These are phyloP conservation scores for Abrus pulchellus DNA, from an alignment of 306 rosid genomes.

Conservation along the genomic window DNA sequence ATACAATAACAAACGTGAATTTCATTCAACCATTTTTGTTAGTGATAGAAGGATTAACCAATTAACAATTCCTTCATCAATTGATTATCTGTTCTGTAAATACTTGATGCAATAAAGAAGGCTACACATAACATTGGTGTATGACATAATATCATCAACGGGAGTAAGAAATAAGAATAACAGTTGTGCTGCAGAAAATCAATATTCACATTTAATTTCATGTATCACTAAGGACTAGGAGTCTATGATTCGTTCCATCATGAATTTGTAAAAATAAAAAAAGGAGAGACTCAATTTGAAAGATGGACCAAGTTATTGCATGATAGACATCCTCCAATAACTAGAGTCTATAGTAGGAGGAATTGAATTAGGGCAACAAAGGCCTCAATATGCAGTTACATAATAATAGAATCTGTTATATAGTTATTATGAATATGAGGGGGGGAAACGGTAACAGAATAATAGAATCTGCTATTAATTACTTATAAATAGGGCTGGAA, in stretches of 20 bases:
- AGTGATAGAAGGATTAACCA: slow-evolving; percentile 24
- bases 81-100: slow-evolving; percentile 4
- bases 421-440: too few species aligned
- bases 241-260: not conserved
- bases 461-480: too few species aligned
- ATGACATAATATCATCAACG: slow-evolving; percentile 10
- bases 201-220: not conserved
- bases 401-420: too few species aligned
- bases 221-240: not conserved
- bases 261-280: not conserved
- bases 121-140: not conserved
- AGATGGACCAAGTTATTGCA: slow-evolving; percentile 1
- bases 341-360: too few species aligned
- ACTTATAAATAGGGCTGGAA: too few species aligned
- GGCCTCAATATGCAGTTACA: too few species aligned
- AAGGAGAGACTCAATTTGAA: slow-evolving; percentile 13
- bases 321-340: too few species aligned
- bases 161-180: not conserved
- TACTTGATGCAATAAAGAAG: not conserved
- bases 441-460: too few species aligned
- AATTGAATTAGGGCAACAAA: too few species aligned
- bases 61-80: slow-evolving; percentile 17
- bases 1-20: slow-evolving; percentile 24
- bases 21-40: too few species aligned
- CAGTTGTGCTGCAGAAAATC: not conserved